Evolutionary conservation across 805 yeast species (phyloP).

Genomic region (Cyberlindnera nakhonratchasimensis): DNA sequence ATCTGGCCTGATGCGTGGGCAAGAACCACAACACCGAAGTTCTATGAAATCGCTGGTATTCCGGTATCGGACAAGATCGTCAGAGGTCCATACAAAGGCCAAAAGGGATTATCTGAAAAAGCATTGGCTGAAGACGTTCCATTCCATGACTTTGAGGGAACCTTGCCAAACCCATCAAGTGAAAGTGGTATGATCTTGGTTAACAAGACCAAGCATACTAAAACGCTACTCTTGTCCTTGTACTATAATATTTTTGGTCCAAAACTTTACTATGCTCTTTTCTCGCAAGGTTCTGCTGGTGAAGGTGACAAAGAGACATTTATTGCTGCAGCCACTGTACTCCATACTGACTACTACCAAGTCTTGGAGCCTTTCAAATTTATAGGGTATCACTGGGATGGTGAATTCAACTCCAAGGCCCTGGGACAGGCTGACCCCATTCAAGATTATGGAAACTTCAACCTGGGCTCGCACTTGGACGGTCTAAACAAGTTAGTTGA

Average conservation of each 20-base stretch:
- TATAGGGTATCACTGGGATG: slow-evolving; percentile 32
- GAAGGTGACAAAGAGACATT: slow-evolving; percentile 76
- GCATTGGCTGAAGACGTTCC: slow-evolving; percentile 30
- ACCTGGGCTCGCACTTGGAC: slow-evolving; percentile 19
- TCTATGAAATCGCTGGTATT: slow-evolving; percentile 47
- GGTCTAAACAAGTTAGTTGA: slow-evolving; percentile 16
- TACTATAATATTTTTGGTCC: slow-evolving; percentile 68
- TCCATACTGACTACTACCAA: slow-evolving; percentile 45
- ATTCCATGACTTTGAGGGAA: slow-evolving; percentile 53
- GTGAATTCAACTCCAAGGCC: slow-evolving; percentile 35
- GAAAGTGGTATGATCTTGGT: slow-evolving; percentile 63
- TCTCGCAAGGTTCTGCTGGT: slow-evolving; percentile 64
- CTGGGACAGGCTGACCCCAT: slow-evolving; percentile 41
- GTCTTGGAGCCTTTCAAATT: slow-evolving; percentile 34
- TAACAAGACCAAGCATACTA: slow-evolving; percentile 50
- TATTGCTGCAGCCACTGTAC: slow-evolving; percentile 55
- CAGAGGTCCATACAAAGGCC: slow-evolving; percentile 33
- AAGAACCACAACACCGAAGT: slow-evolving; percentile 60
- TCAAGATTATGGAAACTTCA: slow-evolving; percentile 27
- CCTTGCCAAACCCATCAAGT: slow-evolving; percentile 60
- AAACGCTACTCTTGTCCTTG: slow-evolving; percentile 48
- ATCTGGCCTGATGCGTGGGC: slow-evolving; percentile 75
- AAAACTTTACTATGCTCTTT: slow-evolving; percentile 51
- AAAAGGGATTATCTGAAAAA: slow-evolving; percentile 17
- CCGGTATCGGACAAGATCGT: slow-evolving; percentile 34